Evolutionary conservation across 371 early-diverging fungal genomes (phyloP).

Genomic region (Nosema muscidifuracis): DNA sequence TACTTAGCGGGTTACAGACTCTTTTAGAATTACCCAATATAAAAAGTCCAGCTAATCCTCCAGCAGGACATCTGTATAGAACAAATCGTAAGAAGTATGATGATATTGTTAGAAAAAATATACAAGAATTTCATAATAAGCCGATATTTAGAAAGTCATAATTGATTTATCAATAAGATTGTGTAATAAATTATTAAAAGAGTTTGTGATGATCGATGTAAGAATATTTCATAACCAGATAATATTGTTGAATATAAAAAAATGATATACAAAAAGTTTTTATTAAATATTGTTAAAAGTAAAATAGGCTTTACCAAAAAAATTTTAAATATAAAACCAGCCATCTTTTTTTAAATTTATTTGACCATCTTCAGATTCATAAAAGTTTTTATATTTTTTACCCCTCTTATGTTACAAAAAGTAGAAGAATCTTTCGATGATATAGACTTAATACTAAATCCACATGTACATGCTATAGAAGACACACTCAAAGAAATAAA

Average conservation of each 20-base stretch:
- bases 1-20: slow-evolving; percentile 55
- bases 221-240: too few relatives aligned
- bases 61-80: slow-evolving; percentile 49
- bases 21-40: slow-evolving; percentile 62
- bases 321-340: too few relatives aligned
- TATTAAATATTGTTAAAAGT: too few relatives aligned
- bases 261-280: too few relatives aligned
- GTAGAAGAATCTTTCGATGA: slow-evolving; percentile 8
- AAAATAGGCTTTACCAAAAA: too few relatives aligned
- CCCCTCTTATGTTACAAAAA: background rate
- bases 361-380: too few relatives aligned
- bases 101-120: slow-evolving; percentile 41
- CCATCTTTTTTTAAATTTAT: too few relatives aligned
- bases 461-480: slow-evolving; percentile 18
- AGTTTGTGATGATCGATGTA: too few relatives aligned
- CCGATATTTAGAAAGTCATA: slow-evolving; percentile 19
- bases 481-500: slow-evolving; percentile 22
- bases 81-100: slow-evolving; percentile 37
- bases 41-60: slow-evolving; percentile 60
- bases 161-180: too few relatives aligned
- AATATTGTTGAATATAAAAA: too few relatives aligned
- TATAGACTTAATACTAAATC: slow-evolving; percentile 30
- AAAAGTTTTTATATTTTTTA: background rate
- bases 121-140: slow-evolving; percentile 27
- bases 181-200: too few relatives aligned